These are phyloP conservation scores for Scleromitrula shiraiana DNA, from an alignment of 2,329 filamentous ascomycete genomes.

Conservation along the genomic window DNA sequence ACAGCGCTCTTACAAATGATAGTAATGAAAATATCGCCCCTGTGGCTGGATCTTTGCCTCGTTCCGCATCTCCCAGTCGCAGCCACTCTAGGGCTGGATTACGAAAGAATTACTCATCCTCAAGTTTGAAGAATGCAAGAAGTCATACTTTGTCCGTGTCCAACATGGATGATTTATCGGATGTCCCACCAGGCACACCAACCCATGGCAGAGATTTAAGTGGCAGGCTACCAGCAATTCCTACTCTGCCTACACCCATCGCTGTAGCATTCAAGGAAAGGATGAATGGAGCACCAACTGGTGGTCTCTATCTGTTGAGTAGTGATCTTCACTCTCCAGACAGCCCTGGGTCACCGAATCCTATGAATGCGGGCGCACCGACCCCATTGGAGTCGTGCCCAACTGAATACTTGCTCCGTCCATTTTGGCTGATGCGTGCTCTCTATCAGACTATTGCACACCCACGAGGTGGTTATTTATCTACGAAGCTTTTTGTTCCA, in stretches of 20 bases:
- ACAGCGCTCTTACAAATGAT: constrained; percentile 23
- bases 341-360: constrained; percentile 57
- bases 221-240: constrained; percentile 45
- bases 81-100: constrained; percentile 37
- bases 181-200: constrained; percentile 67
- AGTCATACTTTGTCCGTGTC: constrained; percentile 65
- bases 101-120: constrained; percentile 63
- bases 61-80: constrained; percentile 46
- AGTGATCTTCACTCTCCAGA: constrained; percentile 66
- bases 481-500: constrained; percentile 84
- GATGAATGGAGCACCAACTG: constrained; percentile 47
- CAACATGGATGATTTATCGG: constrained; percentile 47
- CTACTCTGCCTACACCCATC: constrained; percentile 60
- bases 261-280: constrained; percentile 53
- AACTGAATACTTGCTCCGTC: constrained; percentile 77
- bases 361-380: constrained; percentile 56
- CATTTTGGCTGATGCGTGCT: constrained; percentile 96
- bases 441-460: constrained; percentile 89
- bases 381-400: constrained; percentile 85
- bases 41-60: constrained; percentile 25
- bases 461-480: constrained; percentile 84
- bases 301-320: constrained; percentile 76
- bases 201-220: constrained; percentile 35
- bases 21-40: constrained; percentile 29
- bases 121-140: constrained; percentile 63